Base-by-base conservation (phyloP, 2,329 filamentous ascomycete species). In the Elsinoe perseae region DNA sequence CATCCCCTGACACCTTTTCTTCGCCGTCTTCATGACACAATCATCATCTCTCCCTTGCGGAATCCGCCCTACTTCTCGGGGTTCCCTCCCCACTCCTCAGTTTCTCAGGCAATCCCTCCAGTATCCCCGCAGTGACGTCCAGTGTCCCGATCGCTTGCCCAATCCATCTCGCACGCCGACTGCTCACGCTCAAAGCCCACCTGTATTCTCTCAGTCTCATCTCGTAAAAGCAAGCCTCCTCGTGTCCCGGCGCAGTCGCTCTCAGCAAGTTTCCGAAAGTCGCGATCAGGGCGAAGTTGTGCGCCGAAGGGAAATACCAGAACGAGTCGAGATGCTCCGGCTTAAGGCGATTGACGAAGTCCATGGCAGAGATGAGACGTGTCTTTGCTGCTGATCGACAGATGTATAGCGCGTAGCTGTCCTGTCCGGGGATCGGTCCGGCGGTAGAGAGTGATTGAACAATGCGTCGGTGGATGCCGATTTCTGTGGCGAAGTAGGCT, bases 301-400 rank as follows among this genome's bases (percentile, higher is more conserved):
- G 87, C 65, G 89, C 88, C 38, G 86, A 89, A 1, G 87, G 84
- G 67, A 91, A 92, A 68, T 87, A 91, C 92, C 92, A 97, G 72
- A 96, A 96, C 0, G 89, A 82, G n/a, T 86, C 83, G 27, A 96
- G 79, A 65, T 97, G 91, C 32, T 85, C 82, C 0, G 89, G 89
- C 43, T 87, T 89, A 28, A 97, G 80, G 0, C 92, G 85, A 72
- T 96, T 96, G 64, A 95, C 90, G 71, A 96, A 95, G 69, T 97
- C 92, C 87, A 97, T 95, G 61, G 91, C 90, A 20, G 88, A 95
- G 66, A 96, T 95, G 30, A 97, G 80, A 4, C 92, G 86, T 0
- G 92, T 95, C 70, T 96, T 96, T 54, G 92, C 92, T 3, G 92
- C 92, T 57, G 86, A 91, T 54, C 92, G 89, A 71, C 91, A 95